Conservation (phyloP, 129 eudicot species). For the Glebionis coronaria region DNA sequence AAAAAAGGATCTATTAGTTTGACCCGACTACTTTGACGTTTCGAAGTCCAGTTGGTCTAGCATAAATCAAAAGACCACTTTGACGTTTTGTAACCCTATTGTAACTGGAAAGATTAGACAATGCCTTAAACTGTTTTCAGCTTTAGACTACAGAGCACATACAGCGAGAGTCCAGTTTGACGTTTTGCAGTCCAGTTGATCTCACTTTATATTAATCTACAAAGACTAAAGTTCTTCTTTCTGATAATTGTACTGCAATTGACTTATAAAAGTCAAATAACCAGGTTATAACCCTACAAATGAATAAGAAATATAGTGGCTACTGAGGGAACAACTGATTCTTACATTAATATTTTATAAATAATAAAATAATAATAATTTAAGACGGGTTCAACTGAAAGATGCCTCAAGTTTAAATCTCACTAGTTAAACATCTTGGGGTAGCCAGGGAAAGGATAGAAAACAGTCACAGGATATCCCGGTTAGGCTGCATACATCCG, state of each 20-base stretch:
- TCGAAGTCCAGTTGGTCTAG: no score
- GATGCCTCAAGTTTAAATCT: no score
- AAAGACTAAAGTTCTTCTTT: background rate
- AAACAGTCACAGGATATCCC: no score
- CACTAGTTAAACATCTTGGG: no score
- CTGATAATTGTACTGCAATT: background rate
- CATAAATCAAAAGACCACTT: no score
- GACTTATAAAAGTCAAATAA: background rate
- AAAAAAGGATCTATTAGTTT: background rate
- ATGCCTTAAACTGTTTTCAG: background rate
- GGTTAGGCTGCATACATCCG: no score
- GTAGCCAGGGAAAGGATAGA: no score
- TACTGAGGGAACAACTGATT: conserved; percentile 7
- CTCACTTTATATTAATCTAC: background rate
- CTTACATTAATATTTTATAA: background rate
- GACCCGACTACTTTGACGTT: background rate
- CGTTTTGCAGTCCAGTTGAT: background rate
- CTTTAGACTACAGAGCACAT: background rate
- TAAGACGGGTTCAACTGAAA: no score
- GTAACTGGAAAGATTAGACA: background rate
- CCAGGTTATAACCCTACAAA: background rate
- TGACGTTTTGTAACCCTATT: background rate
- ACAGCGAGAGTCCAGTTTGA: background rate
- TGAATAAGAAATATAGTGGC: background rate
- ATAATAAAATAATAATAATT: no score